Conservation (phyloP, 169 alveolate species). For the Fabrea salina region DNA sequence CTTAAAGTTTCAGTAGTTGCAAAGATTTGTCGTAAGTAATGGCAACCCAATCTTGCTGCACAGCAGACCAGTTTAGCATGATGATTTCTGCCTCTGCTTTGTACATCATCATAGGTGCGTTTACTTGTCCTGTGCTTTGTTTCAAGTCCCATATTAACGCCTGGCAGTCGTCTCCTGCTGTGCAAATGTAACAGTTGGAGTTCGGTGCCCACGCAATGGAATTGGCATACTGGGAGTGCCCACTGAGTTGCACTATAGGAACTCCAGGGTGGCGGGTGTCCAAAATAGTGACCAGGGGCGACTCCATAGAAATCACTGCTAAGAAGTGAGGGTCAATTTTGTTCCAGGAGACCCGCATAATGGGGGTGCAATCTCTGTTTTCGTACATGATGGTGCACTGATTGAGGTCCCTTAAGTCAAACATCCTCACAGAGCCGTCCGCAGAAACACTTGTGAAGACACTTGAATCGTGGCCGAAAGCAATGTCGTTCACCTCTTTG, state of each 20-base stretch:
- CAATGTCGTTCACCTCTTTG: conserved; percentile 88
- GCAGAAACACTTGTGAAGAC: conserved; percentile 84
- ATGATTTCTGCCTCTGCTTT: conserved; percentile 76
- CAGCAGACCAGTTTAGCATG: conserved; percentile 75
- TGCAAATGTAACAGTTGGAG: conserved; percentile 54
- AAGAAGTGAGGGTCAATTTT: conserved; percentile 62
- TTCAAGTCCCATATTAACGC: conserved; percentile 77
- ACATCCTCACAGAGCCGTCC: conserved; percentile 80
- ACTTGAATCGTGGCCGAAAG: conserved; percentile 70
- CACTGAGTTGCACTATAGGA: conserved; percentile 67
- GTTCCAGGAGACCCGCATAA: conserved; percentile 80
- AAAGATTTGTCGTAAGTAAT: conserved; percentile 63
- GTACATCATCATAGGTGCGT: conserved; percentile 59
- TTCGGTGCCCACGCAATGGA: conserved; percentile 83
- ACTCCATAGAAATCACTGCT: conserved; percentile 78
- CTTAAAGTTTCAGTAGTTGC: conserved; percentile 72
- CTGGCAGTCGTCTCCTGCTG: conserved; percentile 79
- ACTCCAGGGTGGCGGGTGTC: conserved; percentile 72
- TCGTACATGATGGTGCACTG: conserved; percentile 82
- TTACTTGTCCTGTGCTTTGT: conserved; percentile 16
- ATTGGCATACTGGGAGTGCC: conserved; percentile 72
- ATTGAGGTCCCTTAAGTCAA: conserved; percentile 76
- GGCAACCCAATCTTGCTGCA: conserved; percentile 71
- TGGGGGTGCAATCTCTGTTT: conserved; percentile 58
- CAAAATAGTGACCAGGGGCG: conserved; percentile 59